These are phyloP conservation scores for Casuarina cunninghamiana DNA, from an alignment of 306 rosid genomes.

Conservation along the genomic window DNA sequence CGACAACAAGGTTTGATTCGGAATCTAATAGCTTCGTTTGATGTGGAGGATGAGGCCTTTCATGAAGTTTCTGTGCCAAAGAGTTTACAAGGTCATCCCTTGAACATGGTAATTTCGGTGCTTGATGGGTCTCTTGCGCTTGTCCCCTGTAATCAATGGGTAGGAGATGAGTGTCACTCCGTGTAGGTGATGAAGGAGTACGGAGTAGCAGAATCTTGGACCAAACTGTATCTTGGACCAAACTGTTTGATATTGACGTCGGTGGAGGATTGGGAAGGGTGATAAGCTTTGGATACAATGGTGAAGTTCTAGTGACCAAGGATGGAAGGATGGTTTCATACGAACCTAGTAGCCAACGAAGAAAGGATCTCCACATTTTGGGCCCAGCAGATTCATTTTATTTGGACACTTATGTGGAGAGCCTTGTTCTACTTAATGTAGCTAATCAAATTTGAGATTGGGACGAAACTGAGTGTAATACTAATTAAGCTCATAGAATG, in stretches of 20 bases:
- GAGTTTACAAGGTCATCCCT: neutral
- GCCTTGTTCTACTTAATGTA: no score
- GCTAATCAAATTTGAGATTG: no score
- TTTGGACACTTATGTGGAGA: neutral
- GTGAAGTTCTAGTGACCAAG: neutral
- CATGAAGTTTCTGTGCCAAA: neutral
- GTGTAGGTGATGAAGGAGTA: slow-evolving; percentile 5
- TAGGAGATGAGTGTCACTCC: neutral
- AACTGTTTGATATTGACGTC: neutral
- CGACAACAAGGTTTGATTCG: neutral
- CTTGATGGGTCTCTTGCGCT: slow-evolving; percentile 1
- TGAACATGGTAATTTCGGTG: neutral
- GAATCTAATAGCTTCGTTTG: neutral
- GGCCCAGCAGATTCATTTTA: no score
- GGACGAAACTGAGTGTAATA: no score
- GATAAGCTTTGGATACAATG: neutral
- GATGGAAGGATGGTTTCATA: neutral
- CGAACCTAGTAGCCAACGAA: neutral
- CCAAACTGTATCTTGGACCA: slow-evolving; percentile 2
- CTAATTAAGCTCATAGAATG: no score
- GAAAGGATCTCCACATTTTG: no score
- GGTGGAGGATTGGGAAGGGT: neutral
- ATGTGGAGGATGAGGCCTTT: neutral
- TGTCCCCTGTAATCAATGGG: neutral
- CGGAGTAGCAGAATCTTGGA: neutral